Percentiles rank a stretch among this genome's conserved stretches.
Evolutionary conservation across 2,329 filamentous ascomycete species (phyloP).

Genomic region (Zopfia rhizophila): DNA sequence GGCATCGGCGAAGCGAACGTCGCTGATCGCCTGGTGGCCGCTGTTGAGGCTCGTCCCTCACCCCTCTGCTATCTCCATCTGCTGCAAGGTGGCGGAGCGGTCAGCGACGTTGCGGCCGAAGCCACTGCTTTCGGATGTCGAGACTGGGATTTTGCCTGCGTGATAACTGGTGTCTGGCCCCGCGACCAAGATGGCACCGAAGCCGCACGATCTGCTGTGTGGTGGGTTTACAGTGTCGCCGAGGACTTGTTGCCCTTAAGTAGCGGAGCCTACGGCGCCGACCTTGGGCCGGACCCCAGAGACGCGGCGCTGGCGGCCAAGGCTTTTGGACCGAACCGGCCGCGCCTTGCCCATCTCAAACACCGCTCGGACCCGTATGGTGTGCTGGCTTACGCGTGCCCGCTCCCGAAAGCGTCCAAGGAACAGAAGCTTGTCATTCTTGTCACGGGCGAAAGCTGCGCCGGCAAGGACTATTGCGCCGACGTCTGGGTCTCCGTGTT

Average conservation of each 20-base stretch:
- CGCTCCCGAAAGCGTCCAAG: constrained; percentile 55
- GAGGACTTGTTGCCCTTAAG: constrained; percentile 61
- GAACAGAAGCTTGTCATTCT: constrained; percentile 64
- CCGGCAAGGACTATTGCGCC: constrained; percentile 71
- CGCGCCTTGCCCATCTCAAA: constrained; percentile 65
- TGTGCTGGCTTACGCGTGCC: constrained; percentile 66
- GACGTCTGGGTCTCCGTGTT: constrained; percentile 61
- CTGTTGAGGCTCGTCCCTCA: constrained; percentile 62
- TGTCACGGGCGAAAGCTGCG: constrained; percentile 65
- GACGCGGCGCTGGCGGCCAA: constrained; percentile 62
- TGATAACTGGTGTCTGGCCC: constrained; percentile 71
- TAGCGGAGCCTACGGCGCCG: constrained; percentile 66
- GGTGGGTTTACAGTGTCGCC: constrained; percentile 68
- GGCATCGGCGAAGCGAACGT: constrained; percentile 53
- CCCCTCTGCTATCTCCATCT: constrained; percentile 71
- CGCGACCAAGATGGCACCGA: constrained; percentile 62
- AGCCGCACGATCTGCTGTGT: constrained; percentile 49
- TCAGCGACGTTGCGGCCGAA: constrained; percentile 56
- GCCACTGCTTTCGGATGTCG: constrained; percentile 71
- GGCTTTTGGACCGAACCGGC: constrained; percentile 68
- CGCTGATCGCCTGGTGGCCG: constrained; percentile 53
- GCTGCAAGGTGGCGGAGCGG: constrained; percentile 67
- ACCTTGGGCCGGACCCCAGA: constrained; percentile 71
- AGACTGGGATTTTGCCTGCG: constrained; percentile 72
- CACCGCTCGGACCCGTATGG: constrained; percentile 59